Evolutionary conservation across 2,329 filamentous ascomycete species (phyloP).

Genomic region (Fusarium dimerum): DNA sequence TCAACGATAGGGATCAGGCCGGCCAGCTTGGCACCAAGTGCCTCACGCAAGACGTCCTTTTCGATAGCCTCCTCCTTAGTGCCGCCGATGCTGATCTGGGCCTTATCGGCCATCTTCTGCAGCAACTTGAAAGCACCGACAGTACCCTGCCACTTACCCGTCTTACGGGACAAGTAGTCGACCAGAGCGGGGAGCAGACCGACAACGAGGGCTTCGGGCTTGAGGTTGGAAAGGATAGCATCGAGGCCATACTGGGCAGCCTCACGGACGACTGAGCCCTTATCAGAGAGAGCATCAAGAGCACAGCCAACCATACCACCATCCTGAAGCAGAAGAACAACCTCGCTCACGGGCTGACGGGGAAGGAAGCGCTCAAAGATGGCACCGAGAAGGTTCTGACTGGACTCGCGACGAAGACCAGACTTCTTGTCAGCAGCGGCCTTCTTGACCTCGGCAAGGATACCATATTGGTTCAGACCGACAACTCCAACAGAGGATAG

Average conservation of each 20-base stretch:
- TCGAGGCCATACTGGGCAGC: constrained; percentile 94
- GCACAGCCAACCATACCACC: constrained; percentile 70
- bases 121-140: constrained; percentile 83
- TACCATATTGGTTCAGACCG: constrained; percentile 54
- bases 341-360: constrained; percentile 76
- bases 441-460: constrained; percentile 62
- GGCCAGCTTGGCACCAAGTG: constrained; percentile 87
- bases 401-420: constrained; percentile 79
- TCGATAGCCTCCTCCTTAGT: constrained; percentile 81
- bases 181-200: constrained; percentile 77
- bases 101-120: constrained; percentile 93
- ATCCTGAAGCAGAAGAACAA: constrained; percentile 80
- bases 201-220: constrained; percentile 78
- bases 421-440: constrained; percentile 93
- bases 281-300: constrained; percentile 86
- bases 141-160: constrained; percentile 96
- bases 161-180: constrained; percentile 76
- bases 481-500: constrained; percentile 54
- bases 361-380: constrained; percentile 87
- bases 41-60: constrained; percentile 86
- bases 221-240: constrained; percentile 77
- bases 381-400: constrained; percentile 92
- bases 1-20: constrained; percentile 89
- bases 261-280: constrained; percentile 84
- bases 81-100: constrained; percentile 76